A percentile compares a stretch with the other conserved stretches of the same genome.
phyloP scores from a whole-genome alignment of 1,284 basidiomycete species.

The Malassezia vespertilionis region DNA sequence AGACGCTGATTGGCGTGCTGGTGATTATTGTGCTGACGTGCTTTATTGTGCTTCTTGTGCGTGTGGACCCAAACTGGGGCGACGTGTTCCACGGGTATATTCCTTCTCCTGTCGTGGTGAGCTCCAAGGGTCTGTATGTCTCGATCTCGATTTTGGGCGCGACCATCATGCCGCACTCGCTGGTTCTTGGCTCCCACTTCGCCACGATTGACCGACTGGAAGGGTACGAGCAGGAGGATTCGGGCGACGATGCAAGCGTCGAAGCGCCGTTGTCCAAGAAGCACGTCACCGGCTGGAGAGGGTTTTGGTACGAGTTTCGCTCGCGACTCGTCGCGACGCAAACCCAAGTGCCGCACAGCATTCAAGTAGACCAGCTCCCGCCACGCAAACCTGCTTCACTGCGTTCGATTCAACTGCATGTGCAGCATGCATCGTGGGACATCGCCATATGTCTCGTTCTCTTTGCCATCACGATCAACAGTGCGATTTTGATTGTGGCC shows the following conservation, averaged over 20 bases:
- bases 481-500: slow-evolving; percentile 57
- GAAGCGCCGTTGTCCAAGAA: no score
- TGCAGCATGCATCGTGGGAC: slow-evolving; percentile 43
- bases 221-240: neutral
- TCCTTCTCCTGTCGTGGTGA: slow-evolving; percentile 59
- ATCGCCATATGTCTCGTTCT: slow-evolving; percentile 42
- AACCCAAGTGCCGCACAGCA: slow-evolving; percentile 6
- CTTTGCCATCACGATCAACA: slow-evolving; percentile 64
- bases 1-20: slow-evolving; percentile 59
- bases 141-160: slow-evolving; percentile 56
- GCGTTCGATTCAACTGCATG: slow-evolving; percentile 25
- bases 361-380: slow-evolving; percentile 1
- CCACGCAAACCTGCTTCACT: slow-evolving; percentile 13
- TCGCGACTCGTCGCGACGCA: slow-evolving; percentile 1
- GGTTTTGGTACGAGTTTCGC: no score
- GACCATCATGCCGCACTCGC: slow-evolving; percentile 70
- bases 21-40: slow-evolving; percentile 53
- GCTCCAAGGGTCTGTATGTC: slow-evolving; percentile 59
- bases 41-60: slow-evolving; percentile 68
- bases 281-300: no score
- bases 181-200: slow-evolving; percentile 71
- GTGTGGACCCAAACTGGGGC: slow-evolving; percentile 65
- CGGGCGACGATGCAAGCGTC: neutral
- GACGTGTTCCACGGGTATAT: slow-evolving; percentile 73
- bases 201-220: slow-evolving; percentile 30